Base-by-base conservation (phyloP, 78 protist genomes). In the Isochrysis galbana region DNA sequence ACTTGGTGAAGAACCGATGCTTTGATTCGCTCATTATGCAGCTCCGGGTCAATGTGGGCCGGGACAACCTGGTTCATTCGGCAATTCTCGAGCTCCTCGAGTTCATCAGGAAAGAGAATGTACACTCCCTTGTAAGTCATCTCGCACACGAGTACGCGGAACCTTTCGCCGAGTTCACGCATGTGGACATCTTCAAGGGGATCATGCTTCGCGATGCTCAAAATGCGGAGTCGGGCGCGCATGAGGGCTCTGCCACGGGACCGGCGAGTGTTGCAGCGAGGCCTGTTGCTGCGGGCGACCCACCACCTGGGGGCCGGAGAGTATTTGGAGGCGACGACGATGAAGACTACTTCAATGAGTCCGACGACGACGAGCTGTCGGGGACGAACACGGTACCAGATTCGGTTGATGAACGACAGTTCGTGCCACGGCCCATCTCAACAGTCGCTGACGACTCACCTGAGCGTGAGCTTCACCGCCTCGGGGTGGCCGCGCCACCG, bases 11-110 rank as follows among this genome's bases (percentile, higher is more conserved):
- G 38, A 94, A 94, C 67, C 38, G 87, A 41, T 95, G 95, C 82
- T 77, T 90, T 32, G 45, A n/a, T 26, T 26, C 41, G 29, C 10
- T 84, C 41, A 2, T 84, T 5, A 19, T 0, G 34, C 70, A 46
- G 70, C 69, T 84, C n/a, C 34, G 0, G 1, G 78, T 48, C 34
- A 36, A 38, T 32, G 14, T 19, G 22, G 51, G 39, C 5, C 78
- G 34, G 7, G 90, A 38, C 77, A 45, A 36, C n/a, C 2, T 39
- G 47, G 51, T 51, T 2, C 45, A 42, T 26, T 32, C 47, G 4
- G 95, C 96, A 39, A 55, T 95, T 47, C 90, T 96, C 41, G 97
- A 95, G 23, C 91, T 96, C 70, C 39, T 96, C 32, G 96, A 96
- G 39, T 93, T 91, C 41, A 42, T 93, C 90, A n/a, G 39, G 70